Percentiles rank a stretch among this genome's conserved stretches.
Conservation (phyloP, 1,284 basidiomycete genomes). For the Farysia itapuensis region DNA sequence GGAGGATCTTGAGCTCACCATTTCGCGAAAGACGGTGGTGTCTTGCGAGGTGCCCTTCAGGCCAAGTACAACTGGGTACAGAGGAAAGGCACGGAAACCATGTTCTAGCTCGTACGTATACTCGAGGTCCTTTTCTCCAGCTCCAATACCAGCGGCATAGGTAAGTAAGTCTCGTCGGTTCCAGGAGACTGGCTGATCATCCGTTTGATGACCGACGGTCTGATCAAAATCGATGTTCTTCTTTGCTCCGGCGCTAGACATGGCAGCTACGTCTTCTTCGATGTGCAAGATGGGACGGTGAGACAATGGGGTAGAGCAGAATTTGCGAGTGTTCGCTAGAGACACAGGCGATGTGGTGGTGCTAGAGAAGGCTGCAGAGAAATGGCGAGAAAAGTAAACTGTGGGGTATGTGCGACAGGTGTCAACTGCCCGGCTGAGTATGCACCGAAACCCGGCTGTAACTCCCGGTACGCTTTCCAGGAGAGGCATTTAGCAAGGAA, state of each 20-base stretch:
- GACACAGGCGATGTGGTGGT: neutral
- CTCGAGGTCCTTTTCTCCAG: slow-evolving; percentile 55
- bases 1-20: slow-evolving; percentile 25
- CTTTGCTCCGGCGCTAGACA: slow-evolving; percentile 2
- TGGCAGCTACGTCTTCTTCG: slow-evolving; percentile 4
- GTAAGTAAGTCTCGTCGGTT: slow-evolving; percentile 59
- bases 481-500: too few species aligned
- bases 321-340: too few species aligned
- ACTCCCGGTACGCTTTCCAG: too few species aligned
- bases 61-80: slow-evolving; percentile 59
- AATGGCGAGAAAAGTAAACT: too few species aligned
- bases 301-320: too few species aligned
- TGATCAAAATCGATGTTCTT: slow-evolving; percentile 42
- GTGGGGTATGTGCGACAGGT: too few species aligned
- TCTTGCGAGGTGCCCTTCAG: slow-evolving; percentile 49
- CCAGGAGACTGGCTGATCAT: slow-evolving; percentile 56
- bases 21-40: slow-evolving; percentile 56
- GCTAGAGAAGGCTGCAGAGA: too few species aligned
- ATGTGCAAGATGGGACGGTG: slow-evolving; percentile 34
- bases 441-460: too few species aligned
- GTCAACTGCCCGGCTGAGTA: too few species aligned
- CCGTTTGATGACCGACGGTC: slow-evolving; percentile 53
- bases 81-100: slow-evolving; percentile 58
- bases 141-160: slow-evolving; percentile 56
- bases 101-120: slow-evolving; percentile 56